phyloP scores from a whole-genome alignment of 2,329 filamentous ascomycete species.

The Calonectria multiphialidica region DNA sequence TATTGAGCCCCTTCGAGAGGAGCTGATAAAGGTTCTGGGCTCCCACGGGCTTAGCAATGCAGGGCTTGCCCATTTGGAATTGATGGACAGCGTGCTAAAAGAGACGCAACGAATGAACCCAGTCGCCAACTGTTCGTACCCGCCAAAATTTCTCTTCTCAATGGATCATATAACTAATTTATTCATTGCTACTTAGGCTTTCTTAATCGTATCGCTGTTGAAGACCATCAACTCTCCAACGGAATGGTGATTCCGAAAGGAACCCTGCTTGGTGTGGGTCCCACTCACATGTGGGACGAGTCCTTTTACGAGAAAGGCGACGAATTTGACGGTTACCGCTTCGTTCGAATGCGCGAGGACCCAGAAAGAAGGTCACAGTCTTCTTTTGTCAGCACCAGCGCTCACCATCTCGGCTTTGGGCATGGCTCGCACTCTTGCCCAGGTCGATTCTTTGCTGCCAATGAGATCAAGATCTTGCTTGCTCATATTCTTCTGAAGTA shows the following conservation, averaged over 20 bases:
- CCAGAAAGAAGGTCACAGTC: neutral
- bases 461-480: neutral
- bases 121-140: neutral
- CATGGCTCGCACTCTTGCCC: neutral
- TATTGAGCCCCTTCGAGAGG: neutral
- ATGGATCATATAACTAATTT: neutral
- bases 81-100: conserved; percentile 3
- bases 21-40: neutral
- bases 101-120: neutral
- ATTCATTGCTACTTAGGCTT: neutral
- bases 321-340: neutral
- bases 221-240: neutral
- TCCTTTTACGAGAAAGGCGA: neutral
- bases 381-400: neutral
- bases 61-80: neutral
- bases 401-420: neutral
- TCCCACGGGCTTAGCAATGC: neutral
- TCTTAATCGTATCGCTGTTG: neutral
- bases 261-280: neutral
- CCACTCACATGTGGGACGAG: conserved; percentile 4
- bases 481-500: neutral
- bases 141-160: neutral
- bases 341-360: neutral
- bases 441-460: neutral
- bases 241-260: neutral